phyloP scores from a whole-genome alignment of 176 grass and related monocot species.

The Eleusine indica region DNA sequence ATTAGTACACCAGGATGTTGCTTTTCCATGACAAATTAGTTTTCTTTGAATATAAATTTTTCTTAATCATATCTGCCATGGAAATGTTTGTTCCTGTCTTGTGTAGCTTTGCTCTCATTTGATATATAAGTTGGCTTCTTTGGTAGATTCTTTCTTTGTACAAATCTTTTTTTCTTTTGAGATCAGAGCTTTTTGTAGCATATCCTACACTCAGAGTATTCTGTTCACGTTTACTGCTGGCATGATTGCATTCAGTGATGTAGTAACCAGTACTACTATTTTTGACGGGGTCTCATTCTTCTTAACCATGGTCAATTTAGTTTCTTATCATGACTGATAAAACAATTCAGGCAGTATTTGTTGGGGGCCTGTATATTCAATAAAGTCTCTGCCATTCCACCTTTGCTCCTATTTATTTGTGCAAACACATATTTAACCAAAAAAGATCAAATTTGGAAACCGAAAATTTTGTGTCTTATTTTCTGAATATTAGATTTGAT shows the following conservation, averaged over 20 bases:
- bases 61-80: constrained; percentile 22
- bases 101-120: constrained; percentile 12
- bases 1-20: not conserved
- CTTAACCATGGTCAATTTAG: not conserved
- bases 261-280: too few species aligned
- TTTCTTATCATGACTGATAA: not conserved
- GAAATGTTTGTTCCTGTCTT: not conserved
- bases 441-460: not conserved
- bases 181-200: not conserved
- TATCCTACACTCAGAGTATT: not conserved
- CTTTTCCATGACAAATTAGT: constrained; percentile 20
- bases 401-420: not conserved
- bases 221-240: not conserved
- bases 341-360: not conserved
- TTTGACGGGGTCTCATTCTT: too few species aligned
- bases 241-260: not conserved
- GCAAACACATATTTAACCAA: not conserved
- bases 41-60: constrained; percentile 13
- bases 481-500: not conserved
- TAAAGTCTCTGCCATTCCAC: too few species aligned
- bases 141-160: not conserved
- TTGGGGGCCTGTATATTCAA: not conserved
- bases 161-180: constrained; percentile 1
- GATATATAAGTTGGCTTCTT: not conserved
- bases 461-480: not conserved